Base-by-base conservation (phyloP, 176 grass and related monocot genomes). In the Aegilops tauschii region DNA sequence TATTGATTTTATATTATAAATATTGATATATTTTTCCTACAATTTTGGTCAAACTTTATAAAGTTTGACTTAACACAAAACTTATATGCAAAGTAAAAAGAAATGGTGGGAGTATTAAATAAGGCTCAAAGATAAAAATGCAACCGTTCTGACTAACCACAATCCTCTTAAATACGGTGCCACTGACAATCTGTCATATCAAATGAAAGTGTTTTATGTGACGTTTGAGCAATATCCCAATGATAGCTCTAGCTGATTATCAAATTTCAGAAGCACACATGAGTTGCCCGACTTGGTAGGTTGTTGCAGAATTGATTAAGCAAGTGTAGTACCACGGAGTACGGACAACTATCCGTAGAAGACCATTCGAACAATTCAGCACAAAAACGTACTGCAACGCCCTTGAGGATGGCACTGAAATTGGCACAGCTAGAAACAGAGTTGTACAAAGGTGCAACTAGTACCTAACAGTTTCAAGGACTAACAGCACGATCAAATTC, bases 301-400 rank as follows among this genome's bases (percentile, higher is more conserved):
- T 73, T 65, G 82, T 66, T 80, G 31, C 30, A 18, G 18, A 89
- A 69, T 49, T 69, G 47, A 89, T 76, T 23, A n/a, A 14, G 6
- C n/a, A 34, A 76, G 32, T 59, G 23, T 31, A 54, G 50, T 6
- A 65, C 62, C 8, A 9, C 42, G 44, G 47, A 70, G 73, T 17
- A 25, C 2, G 27, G 35, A 66, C 32, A 73, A 4, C 39, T 25
- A 37, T 9, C 2, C 0, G 0, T 30, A 65, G 30, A n/a, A 65
- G 29, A 74, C n/a, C 5, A 6, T 25, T 36, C 28, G 28, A 2
- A 14, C 18, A 74, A 29, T 52, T 36, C 9, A 50, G 59, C 16
- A 39, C 14, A 42, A 44, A 52, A 25, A 79, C 23, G 44, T 71
- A 47, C n/a, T 73, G 56, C 54, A 52, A 49, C 21, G 4, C 31